A percentile compares a stretch with the other conserved stretches of the same genome.
These are phyloP conservation scores for Xylariaceae sp. DNA, from an alignment of 2,329 filamentous ascomycete genomes.

Conservation along the genomic window DNA sequence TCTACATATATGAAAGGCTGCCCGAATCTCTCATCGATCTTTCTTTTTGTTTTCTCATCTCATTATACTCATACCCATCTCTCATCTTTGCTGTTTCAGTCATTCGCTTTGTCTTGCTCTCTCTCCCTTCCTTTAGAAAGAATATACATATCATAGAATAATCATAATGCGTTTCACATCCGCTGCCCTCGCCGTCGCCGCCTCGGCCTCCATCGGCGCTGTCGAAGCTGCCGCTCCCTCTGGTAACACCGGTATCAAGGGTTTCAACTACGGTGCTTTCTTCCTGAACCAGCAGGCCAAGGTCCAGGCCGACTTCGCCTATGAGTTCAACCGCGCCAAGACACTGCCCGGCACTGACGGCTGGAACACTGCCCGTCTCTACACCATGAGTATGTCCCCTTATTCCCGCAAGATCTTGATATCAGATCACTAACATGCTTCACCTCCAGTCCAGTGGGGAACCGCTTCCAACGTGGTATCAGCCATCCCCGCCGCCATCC, in stretches of 20 bases:
- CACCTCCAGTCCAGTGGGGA: slow-evolving; percentile 30
- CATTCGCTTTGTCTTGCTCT: not conserved
- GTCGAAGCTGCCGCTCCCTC: slow-evolving; percentile 13
- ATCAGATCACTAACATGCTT: slow-evolving; percentile 11
- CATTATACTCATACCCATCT: not conserved
- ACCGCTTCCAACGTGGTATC: slow-evolving; percentile 52
- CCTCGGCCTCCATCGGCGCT: slow-evolving; percentile 25
- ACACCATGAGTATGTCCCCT: slow-evolving; percentile 30
- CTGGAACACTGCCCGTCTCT: slow-evolving; percentile 31
- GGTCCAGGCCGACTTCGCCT: slow-evolving; percentile 30
- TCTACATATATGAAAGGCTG: not conserved
- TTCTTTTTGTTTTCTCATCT: not conserved
- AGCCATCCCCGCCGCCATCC: slow-evolving; percentile 59
- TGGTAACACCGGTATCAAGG: slow-evolving; percentile 24
- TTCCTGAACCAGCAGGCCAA: slow-evolving; percentile 33
- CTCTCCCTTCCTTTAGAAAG: no score
- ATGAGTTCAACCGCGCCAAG: slow-evolving; percentile 32
- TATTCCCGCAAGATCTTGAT: no score
- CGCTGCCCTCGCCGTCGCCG: slow-evolving; percentile 22
- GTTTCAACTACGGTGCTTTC: slow-evolving; percentile 34
- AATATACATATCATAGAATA: slow-evolving; percentile 5
- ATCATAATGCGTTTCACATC: slow-evolving; percentile 27
- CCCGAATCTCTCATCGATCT: not conserved
- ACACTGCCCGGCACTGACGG: slow-evolving; percentile 28
- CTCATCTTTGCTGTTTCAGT: not conserved